These are phyloP conservation scores for Debaryomyces coudertii DNA, from an alignment of 1,139 yeast genomes.

Conservation along the genomic window DNA sequence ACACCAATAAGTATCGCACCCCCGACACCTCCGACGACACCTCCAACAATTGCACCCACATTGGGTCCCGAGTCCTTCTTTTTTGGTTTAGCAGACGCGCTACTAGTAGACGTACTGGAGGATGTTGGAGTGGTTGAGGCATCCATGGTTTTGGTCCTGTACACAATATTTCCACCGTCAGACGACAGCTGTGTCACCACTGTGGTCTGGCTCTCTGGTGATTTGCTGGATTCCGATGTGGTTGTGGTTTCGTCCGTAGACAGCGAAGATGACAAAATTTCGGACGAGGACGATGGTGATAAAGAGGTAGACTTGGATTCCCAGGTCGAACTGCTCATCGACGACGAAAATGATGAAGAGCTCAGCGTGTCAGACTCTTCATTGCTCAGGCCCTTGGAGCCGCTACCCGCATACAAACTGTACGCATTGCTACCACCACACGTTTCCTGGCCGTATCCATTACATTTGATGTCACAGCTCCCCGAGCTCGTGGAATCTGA, in stretches of 20 bases:
- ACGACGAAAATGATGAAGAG: background rate
- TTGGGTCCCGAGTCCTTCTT: constrained; percentile 21
- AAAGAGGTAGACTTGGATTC: too few species aligned
- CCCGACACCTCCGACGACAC: constrained; percentile 66
- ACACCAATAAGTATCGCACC: constrained; percentile 50
- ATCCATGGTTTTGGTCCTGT: constrained; percentile 25
- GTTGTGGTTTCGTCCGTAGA: background rate
- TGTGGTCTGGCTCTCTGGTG: constrained; percentile 9
- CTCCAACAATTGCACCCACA: constrained; percentile 66
- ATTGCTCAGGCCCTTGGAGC: constrained; percentile 22
- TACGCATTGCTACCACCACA: constrained; percentile 62
- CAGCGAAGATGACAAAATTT: constrained; percentile 5
- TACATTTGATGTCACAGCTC: constrained; percentile 50
- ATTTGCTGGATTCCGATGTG: background rate
- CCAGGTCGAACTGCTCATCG: constrained; percentile 1
- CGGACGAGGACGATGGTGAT: constrained; percentile 9
- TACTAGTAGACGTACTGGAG: constrained; percentile 13
- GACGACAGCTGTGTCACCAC: constrained; percentile 21
- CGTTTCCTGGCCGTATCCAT: constrained; percentile 50
- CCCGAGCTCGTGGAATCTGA: constrained; percentile 27
- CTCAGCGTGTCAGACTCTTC: constrained; percentile 4
- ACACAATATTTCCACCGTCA: constrained; percentile 19
- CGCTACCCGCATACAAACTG: constrained; percentile 41
- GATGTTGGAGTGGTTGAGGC: constrained; percentile 18
- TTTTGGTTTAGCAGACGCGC: constrained; percentile 5